Conservation (phyloP, 495 filamentous ascomycete genomes). For the Trypethelium eluteriae region DNA sequence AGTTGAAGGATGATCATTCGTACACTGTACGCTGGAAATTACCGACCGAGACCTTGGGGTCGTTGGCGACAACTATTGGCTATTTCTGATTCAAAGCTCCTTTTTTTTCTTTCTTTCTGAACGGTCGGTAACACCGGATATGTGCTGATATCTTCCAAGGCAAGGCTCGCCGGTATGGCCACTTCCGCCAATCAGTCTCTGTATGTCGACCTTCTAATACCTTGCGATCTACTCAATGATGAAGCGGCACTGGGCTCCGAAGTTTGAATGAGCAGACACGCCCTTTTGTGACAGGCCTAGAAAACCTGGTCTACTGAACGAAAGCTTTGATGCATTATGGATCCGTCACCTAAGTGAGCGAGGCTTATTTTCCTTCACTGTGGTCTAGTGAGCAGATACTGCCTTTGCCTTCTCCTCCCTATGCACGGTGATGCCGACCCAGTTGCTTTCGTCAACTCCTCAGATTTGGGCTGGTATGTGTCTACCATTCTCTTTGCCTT, state of each 20-base stretch:
- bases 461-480: conserved; percentile 8
- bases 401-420: too few relatives aligned
- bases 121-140: neutral
- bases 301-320: conserved; percentile 99
- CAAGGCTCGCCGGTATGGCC: too few relatives aligned
- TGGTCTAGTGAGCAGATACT: neutral
- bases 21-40: conserved; percentile 99
- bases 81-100: conserved; percentile 62
- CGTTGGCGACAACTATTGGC: conserved; percentile 82
- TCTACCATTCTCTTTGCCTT: neutral
- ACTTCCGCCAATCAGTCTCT: conserved; percentile 9
- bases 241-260: conserved; percentile 99
- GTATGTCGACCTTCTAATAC: conserved; percentile 19
- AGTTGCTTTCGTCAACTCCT: too few relatives aligned
- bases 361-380: neutral
- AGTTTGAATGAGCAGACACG: conserved; percentile 71
- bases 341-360: neutral
- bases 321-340: neutral
- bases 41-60: conserved; percentile 82
- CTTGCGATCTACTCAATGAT: conserved; percentile 53
- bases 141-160: conserved; percentile 1
- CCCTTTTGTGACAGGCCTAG: conserved; percentile 98
- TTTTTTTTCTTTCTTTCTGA: neutral
- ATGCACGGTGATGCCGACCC: too few relatives aligned
- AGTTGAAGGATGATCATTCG: conserved; percentile 68